These are phyloP conservation scores for Coemansia sp. DNA, from an alignment of 192 early-diverging fungal species.

Conservation along the genomic window DNA sequence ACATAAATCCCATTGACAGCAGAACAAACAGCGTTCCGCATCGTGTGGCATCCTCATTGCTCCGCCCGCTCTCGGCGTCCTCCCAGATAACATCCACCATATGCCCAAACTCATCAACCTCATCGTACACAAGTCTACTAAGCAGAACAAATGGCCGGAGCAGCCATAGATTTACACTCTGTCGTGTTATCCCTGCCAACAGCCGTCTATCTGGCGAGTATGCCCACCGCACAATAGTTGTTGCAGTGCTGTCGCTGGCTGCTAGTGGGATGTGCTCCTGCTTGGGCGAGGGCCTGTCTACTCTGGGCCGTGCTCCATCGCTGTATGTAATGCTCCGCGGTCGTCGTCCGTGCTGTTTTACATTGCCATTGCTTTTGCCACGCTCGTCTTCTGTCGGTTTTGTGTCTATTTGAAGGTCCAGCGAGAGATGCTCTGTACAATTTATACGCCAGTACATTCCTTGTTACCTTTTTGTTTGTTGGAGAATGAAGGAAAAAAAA, in stretches of 20 bases:
- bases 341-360: constrained; percentile 1
- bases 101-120: constrained; percentile 29
- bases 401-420: constrained; percentile 15
- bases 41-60: background rate
- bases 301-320: background rate
- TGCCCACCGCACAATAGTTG: constrained; percentile 23
- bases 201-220: constrained; percentile 25
- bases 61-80: background rate
- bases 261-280: constrained; percentile 1
- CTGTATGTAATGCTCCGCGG: constrained; percentile 45
- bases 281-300: background rate
- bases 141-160: constrained; percentile 43
- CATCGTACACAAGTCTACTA: constrained; percentile 37
- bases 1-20: constrained; percentile 30
- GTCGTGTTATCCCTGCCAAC: constrained; percentile 30
- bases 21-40: constrained; percentile 34
- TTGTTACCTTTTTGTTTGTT: too few species aligned
- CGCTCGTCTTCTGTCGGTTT: background rate
- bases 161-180: constrained; percentile 46
- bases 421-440: constrained; percentile 43
- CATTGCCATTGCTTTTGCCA: background rate
- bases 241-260: constrained; percentile 1
- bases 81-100: constrained; percentile 41
- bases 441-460: constrained; percentile 53
- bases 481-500: too few species aligned